Percentiles rank a stretch among this genome's conserved stretches.
These are phyloP conservation scores for Clonostachys sp. DNA, from an alignment of 2,329 filamentous ascomycete species.

Conservation along the genomic window DNA sequence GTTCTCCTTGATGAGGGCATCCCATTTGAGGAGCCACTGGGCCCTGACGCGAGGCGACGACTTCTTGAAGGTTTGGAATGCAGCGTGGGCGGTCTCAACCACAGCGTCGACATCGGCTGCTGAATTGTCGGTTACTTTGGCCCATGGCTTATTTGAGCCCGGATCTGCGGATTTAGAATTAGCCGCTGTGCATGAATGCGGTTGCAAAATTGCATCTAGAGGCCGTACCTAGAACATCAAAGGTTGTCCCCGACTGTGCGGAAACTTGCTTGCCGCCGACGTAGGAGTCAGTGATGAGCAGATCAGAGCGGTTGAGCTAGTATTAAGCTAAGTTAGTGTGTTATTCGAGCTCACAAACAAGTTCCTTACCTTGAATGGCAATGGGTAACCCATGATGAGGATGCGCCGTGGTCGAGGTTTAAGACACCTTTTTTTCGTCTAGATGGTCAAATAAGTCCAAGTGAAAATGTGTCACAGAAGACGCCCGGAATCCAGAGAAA, in stretches of 20 bases:
- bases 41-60: slow-evolving; percentile 27
- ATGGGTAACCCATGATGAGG: too few relatives aligned
- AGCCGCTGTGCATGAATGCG: background rate
- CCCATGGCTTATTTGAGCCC: slow-evolving; percentile 43
- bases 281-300: slow-evolving; percentile 2
- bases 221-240: slow-evolving; percentile 1
- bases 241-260: background rate
- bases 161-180: slow-evolving; percentile 28
- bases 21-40: slow-evolving; percentile 31
- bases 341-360: too few relatives aligned
- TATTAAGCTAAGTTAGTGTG: background rate
- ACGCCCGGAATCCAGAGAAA: too few relatives aligned
- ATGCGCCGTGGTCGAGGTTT: too few relatives aligned
- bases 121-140: slow-evolving; percentile 41
- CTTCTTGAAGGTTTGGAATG: slow-evolving; percentile 30
- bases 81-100: slow-evolving; percentile 24
- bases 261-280: background rate
- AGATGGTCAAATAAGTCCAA: too few relatives aligned
- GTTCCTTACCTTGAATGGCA: too few relatives aligned
- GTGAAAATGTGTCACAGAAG: too few relatives aligned
- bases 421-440: too few relatives aligned
- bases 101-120: slow-evolving; percentile 30
- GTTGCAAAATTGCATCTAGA: background rate
- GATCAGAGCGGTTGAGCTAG: background rate
- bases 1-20: slow-evolving; percentile 28